Conservation (phyloP, 768 basidiomycete genomes). For the Macrolepiota albuminosa region DNA sequence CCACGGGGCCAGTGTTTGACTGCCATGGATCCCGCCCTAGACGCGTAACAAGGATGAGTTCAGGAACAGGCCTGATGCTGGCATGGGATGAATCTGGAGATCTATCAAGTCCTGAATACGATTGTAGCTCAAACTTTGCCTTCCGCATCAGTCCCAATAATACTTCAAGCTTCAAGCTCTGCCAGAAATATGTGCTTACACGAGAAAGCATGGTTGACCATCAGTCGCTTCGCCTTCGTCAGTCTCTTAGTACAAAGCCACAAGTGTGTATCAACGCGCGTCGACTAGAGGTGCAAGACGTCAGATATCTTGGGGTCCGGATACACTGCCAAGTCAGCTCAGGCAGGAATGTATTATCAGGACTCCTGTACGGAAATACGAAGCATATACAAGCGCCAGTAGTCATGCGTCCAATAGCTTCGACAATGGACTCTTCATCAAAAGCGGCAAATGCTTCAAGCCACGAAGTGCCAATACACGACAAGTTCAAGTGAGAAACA, state of each 20-base stretch:
- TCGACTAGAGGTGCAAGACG: not conserved
- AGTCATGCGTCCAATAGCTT: not conserved
- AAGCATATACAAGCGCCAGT: not conserved
- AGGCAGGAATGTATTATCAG: not conserved
- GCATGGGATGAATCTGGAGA: too few relatives aligned
- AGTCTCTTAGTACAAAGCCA: not conserved
- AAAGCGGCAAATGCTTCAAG: not conserved
- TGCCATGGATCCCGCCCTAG: too few relatives aligned
- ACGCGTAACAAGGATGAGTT: too few relatives aligned
- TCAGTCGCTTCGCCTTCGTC: constrained; percentile 17
- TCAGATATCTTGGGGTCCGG: not conserved
- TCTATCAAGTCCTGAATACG: too few relatives aligned
- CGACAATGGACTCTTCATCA: not conserved
- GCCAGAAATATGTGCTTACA: too few relatives aligned
- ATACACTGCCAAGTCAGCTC: not conserved
- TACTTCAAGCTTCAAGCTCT: too few relatives aligned
- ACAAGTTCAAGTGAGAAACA: not conserved
- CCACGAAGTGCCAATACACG: not conserved
- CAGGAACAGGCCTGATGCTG: too few relatives aligned
- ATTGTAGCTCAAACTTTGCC: too few relatives aligned
- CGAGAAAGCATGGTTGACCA: too few relatives aligned
- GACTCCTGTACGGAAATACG: not conserved
- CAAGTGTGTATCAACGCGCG: not conserved
- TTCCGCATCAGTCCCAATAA: too few relatives aligned
- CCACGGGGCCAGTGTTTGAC: too few relatives aligned